Evolutionary conservation across 768 basidiomycete genomes (phyloP), one percentile per base, ranked within the genome.

Genomic region (Panaeolus cyanescens): DNA sequence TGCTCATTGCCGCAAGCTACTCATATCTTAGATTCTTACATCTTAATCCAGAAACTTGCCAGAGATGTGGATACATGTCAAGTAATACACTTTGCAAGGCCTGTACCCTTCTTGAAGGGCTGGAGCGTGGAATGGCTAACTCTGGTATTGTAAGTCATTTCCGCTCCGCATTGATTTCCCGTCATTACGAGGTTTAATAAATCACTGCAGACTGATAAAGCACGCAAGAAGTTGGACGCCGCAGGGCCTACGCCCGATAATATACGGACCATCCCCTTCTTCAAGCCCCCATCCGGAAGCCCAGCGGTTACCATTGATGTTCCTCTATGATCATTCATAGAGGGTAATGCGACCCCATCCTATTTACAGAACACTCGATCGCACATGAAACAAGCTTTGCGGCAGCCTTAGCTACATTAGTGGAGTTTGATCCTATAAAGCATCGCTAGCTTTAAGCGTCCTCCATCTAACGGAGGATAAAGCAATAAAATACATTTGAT

Each of bases 1-100:
- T 79, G 50, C 45, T 57, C 42, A 45, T n/a, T 37, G n/a, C 62
- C 30, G 39, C 40, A 54, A 33, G 15, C 30, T 28, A 32, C 33
- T 22, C 56, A 57, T 25, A 57, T 39, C 42, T 59, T 36, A 30
- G n/a, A 37, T 39, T 28, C 37, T 22, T 60, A 61, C 59, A 60
- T 32, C 28, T 54, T 54, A 32, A 54, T 50, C 22, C 71, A 99
- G 95, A 93, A 77, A 94, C 87, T 15, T 99, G 97, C 71, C 81
- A 87, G 67, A 83, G 94, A 53, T 99, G 97, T 67, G 95, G 95
- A 2, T 96, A 96, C 72, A 96, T 99, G 81, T 92, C 95, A 3
- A 96, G 93, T 63, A 97, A 99, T 66, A 88, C 91, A n/a, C 76
- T 99, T n/a, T 96, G 95, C 71, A 96, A 96, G 72, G 96, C 95